These are phyloP conservation scores for Mariannaea sp. DNA, from an alignment of 2,329 filamentous ascomycete species.

Conservation along the genomic window DNA sequence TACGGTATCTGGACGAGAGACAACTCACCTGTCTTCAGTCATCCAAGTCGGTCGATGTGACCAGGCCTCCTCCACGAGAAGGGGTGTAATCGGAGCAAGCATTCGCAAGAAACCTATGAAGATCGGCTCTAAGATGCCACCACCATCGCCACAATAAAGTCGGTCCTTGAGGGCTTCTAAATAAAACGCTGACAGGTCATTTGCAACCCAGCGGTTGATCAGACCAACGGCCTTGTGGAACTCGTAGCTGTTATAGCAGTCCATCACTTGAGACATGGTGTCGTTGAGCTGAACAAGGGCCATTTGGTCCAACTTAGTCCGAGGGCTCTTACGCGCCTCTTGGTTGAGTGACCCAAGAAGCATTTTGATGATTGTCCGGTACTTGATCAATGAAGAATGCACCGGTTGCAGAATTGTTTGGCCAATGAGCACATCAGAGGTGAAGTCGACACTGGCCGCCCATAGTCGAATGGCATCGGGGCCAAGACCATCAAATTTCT, in stretches of 20 bases:
- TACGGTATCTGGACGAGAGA: conserved; percentile 6
- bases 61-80: conserved; percentile 89
- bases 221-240: conserved; percentile 77
- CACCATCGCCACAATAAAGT: conserved; percentile 79
- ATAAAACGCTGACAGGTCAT: conserved; percentile 90
- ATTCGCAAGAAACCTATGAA: conserved; percentile 76
- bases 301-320: conserved; percentile 71
- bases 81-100: conserved; percentile 78
- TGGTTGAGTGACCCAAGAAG: conserved; percentile 75
- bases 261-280: conserved; percentile 66
- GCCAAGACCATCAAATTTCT: conserved; percentile 72
- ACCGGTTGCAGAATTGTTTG: conserved; percentile 76
- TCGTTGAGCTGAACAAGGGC: conserved; percentile 75
- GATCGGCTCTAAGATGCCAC: conserved; percentile 68
- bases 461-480: conserved; percentile 87
- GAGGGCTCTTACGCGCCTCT: conserved; percentile 53
- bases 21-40: conserved; percentile 51
- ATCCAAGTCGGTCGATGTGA: conserved; percentile 72
- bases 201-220: conserved; percentile 81
- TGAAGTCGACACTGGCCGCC: conserved; percentile 92
- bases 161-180: conserved; percentile 91
- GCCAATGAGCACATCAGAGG: conserved; percentile 82
- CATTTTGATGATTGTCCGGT: conserved; percentile 89
- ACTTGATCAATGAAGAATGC: conserved; percentile 80
- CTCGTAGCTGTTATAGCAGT: conserved; percentile 72